Percentiles rank a stretch among this genome's conserved stretches.
Evolutionary conservation across 352 stramenopile genomes (phyloP).

Genomic region (Nothophytophthora sp.): DNA sequence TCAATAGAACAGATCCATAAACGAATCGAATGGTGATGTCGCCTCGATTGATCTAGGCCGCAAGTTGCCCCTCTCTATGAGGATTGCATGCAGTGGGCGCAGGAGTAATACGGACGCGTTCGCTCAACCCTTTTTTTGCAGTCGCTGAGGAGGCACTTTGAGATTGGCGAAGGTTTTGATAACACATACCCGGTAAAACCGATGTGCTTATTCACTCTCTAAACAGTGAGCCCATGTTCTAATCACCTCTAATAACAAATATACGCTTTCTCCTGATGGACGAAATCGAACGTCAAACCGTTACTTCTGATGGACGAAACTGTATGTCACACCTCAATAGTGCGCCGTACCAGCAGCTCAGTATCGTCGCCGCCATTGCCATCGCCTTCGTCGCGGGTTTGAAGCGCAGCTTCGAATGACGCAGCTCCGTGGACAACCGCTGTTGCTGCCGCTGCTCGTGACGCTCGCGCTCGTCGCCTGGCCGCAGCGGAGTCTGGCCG

Average conservation of each 20-base stretch:
- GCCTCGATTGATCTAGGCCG: too few species aligned
- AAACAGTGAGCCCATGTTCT: too few species aligned
- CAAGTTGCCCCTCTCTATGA: too few species aligned
- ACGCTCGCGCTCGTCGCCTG: conserved; percentile 11
- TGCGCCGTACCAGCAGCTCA: too few species aligned
- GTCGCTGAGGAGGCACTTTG: too few species aligned
- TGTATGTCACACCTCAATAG: not conserved
- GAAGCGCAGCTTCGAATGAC: conserved; percentile 1
- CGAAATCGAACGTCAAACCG: too few species aligned
- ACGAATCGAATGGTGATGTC: too few species aligned
- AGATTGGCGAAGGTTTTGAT: not conserved
- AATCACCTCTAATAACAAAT: not conserved
- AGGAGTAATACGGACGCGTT: too few species aligned
- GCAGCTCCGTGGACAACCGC: not conserved
- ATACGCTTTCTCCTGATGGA: not conserved
- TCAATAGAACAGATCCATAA: too few species aligned
- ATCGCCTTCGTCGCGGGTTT: too few species aligned
- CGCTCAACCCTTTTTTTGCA: not conserved
- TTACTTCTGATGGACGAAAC: not conserved
- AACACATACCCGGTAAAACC: not conserved
- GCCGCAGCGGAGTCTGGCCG: conserved; percentile 4
- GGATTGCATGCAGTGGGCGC: too few species aligned
- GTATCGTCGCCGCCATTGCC: too few species aligned
- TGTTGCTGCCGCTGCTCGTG: conserved; percentile 5
- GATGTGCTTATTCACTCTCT: not conserved